Conservation (phyloP, 306 rosid genomes). For the Cucurbita ficifolia region DNA sequence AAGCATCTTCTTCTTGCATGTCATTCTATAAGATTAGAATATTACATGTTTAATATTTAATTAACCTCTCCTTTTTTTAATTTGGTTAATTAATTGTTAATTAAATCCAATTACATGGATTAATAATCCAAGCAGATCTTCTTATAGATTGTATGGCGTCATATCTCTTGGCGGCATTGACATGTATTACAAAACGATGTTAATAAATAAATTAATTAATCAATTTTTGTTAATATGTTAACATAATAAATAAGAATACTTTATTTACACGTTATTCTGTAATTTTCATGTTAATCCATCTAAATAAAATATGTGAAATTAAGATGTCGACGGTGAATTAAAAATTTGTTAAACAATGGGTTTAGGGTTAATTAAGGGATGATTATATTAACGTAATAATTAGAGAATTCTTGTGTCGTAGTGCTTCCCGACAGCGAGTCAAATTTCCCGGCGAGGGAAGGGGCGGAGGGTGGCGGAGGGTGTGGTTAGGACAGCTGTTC, state of each 20-base stretch:
- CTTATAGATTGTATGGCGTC: not conserved
- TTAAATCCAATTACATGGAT: not conserved
- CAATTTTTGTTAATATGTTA: not conserved
- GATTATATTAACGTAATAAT: not conserved
- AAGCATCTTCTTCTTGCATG: not conserved
- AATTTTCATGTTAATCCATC: not conserved
- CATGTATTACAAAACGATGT: not conserved
- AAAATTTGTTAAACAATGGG: not conserved
- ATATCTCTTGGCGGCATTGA: not conserved
- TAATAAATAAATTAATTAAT: not conserved
- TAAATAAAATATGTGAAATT: not conserved
- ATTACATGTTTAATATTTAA: not conserved
- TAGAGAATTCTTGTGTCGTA: not conserved
- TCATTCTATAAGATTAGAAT: not conserved
- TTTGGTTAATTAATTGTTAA: not conserved
- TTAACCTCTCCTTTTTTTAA: not conserved
- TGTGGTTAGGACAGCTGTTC: not conserved
- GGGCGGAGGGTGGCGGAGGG: not conserved
- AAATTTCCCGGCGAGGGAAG: not conserved
- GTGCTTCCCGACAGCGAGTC: not conserved
- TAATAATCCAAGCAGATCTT: not conserved
- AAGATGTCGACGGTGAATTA: not conserved
- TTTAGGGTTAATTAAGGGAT: not conserved
- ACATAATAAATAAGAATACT: not conserved
- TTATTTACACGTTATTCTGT: not conserved